Percentiles rank a stretch among this genome's conserved stretches.
Conservation (phyloP, 169 alveolate genomes). For the Fabrea salina region DNA sequence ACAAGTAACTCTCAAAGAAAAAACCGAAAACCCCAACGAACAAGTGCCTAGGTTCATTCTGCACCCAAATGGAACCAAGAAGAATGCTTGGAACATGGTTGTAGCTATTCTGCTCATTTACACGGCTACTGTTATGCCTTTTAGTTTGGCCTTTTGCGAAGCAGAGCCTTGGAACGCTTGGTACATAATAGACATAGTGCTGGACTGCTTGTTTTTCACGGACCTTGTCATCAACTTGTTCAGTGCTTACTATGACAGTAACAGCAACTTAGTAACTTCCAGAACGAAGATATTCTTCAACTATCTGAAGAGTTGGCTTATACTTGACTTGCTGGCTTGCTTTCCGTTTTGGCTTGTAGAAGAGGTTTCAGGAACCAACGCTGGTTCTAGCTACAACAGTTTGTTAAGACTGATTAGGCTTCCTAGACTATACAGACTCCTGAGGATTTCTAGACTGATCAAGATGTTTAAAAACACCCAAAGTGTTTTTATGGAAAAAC, state of each 20-base stretch:
- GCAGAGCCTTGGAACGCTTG: neutral
- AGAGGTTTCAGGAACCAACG: neutral
- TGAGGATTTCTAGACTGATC: neutral
- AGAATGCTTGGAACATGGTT: slow-evolving; percentile 39
- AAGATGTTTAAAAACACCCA: neutral
- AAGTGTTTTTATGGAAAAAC: neutral
- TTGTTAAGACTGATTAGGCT: neutral
- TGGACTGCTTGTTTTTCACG: neutral
- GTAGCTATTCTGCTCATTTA: slow-evolving; percentile 43
- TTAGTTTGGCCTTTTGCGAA: slow-evolving; percentile 47
- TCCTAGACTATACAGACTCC: slow-evolving; percentile 12
- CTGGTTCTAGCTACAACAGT: neutral
- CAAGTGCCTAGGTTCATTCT: neutral
- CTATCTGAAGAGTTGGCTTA: slow-evolving; percentile 1
- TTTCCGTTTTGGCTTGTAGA: neutral
- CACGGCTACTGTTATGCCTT: slow-evolving; percentile 57
- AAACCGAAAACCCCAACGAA: neutral
- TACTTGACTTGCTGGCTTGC: slow-evolving; percentile 17
- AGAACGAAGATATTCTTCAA: neutral
- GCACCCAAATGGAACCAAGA: slow-evolving; percentile 37
- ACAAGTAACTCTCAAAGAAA: neutral
- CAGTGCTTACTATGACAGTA: neutral
- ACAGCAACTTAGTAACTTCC: neutral
- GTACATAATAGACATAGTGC: neutral
- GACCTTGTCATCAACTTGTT: neutral